Percentiles rank a stretch among this genome's conserved stretches.
Evolutionary conservation across 169 alveolate genomes (phyloP).

Genomic region (Plasmodium fragile): DNA sequence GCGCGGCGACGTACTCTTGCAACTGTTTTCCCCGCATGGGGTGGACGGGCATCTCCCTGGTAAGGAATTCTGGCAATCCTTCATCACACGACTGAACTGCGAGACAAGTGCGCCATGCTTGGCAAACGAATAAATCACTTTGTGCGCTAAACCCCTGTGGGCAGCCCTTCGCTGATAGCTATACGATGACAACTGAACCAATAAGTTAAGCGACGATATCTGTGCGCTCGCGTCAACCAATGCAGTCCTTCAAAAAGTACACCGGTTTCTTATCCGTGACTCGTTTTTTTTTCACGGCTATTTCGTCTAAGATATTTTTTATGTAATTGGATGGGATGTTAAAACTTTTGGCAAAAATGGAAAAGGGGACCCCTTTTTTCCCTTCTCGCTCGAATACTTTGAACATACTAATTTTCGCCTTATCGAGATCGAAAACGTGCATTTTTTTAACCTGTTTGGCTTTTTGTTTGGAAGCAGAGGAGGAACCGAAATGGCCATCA

Average conservation of each 20-base stretch:
- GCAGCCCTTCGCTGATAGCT: background rate
- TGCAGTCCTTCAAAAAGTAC: slow-evolving; percentile 51
- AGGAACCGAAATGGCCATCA: slow-evolving; percentile 4
- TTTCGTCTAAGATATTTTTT: slow-evolving; percentile 69
- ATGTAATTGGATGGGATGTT: slow-evolving; percentile 61
- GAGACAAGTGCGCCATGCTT: background rate
- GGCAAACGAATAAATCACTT: background rate
- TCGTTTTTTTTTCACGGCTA: slow-evolving; percentile 65
- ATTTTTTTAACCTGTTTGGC: slow-evolving; percentile 59
- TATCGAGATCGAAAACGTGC: slow-evolving; percentile 67
- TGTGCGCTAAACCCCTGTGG: background rate
- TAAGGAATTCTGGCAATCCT: background rate
- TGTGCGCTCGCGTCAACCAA: background rate
- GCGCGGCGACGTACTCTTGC: background rate
- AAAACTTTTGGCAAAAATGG: slow-evolving; percentile 65
- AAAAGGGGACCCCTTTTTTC: slow-evolving; percentile 74
- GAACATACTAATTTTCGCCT: slow-evolving; percentile 74
- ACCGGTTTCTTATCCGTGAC: slow-evolving; percentile 58
- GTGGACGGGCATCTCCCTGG: background rate
- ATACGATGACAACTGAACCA: background rate
- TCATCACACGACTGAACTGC: background rate
- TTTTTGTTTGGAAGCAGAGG: slow-evolving; percentile 52
- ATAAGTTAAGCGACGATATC: background rate
- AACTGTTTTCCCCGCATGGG: background rate
- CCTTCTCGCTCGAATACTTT: slow-evolving; percentile 73